Conservation (phyloP, 2,329 filamentous ascomycete genomes). For the Pestalotiopsis sp. region DNA sequence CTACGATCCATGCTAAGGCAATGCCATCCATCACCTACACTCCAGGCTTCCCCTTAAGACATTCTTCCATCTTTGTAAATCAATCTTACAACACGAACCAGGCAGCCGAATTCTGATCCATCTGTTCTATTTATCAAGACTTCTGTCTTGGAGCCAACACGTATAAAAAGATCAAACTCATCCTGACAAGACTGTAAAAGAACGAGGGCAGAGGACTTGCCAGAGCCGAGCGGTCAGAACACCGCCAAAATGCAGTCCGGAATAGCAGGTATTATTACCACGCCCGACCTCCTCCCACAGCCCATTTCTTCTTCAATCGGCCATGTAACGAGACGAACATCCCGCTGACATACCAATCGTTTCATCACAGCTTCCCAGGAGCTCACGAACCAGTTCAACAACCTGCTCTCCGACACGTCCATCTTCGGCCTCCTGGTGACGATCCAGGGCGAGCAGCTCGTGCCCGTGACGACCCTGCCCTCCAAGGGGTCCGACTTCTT, state of each 20-base stretch:
- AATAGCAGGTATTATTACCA: conserved; percentile 62
- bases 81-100: background rate
- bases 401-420: conserved; percentile 61
- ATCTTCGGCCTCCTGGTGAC: conserved; percentile 73
- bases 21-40: background rate
- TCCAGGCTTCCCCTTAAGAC: background rate
- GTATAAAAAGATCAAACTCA: background rate
- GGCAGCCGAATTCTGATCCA: background rate
- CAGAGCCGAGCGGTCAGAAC: background rate
- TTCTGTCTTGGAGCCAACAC: background rate
- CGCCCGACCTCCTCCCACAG: background rate
- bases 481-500: conserved; percentile 60
- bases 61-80: background rate
- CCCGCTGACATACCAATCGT: conserved; percentile 7
- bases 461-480: conserved; percentile 59
- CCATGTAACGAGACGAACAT: background rate
- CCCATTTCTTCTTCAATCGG: background rate
- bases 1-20: background rate
- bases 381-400: conserved; percentile 74
- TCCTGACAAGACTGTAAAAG: background rate
- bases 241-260: conserved; percentile 71
- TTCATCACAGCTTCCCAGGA: conserved; percentile 68
- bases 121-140: background rate
- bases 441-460: conserved; percentile 70
- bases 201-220: background rate